Evolutionary conservation across 306 rosid species (phyloP).

Genomic region (Neltuma alba): DNA sequence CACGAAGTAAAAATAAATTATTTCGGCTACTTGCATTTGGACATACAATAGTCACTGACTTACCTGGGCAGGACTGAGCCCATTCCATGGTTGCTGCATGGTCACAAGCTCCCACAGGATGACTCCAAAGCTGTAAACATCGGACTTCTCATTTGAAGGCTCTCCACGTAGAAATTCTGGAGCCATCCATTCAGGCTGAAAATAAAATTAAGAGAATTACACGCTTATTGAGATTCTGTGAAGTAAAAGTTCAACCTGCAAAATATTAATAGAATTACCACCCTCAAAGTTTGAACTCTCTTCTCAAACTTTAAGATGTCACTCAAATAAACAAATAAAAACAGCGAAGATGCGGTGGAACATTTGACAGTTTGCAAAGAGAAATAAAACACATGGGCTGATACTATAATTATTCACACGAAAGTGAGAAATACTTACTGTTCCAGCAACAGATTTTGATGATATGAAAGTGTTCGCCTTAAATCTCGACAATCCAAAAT

Average conservation of each 20-base stretch:
- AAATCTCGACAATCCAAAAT: conserved; percentile 98
- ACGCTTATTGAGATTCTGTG: conserved; percentile 43
- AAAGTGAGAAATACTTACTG: conserved; percentile 58
- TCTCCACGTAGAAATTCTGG: conserved; percentile 99
- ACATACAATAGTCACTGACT: conserved; percentile 20
- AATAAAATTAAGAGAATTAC: conserved; percentile 58
- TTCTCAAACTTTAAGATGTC: conserved; percentile 28
- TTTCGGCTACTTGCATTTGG: conserved; percentile 23
- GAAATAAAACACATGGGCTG: conserved; percentile 5
- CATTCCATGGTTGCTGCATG: conserved; percentile 95
- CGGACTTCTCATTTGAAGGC: conserved; percentile 96
- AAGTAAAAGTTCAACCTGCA: conserved; percentile 49
- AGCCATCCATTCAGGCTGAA: conserved; percentile 99
- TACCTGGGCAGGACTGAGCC: conserved; percentile 94
- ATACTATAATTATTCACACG: conserved; percentile 1
- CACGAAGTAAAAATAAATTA: conserved; percentile 29
- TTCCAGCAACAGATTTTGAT: conserved; percentile 96
- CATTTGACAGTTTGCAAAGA: conserved; percentile 18
- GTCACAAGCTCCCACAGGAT: conserved; percentile 94
- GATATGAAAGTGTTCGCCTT: conserved; percentile 90
- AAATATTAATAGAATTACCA: conserved; percentile 45
- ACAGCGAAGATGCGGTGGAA: neutral
- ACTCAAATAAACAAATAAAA: neutral
- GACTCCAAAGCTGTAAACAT: conserved; percentile 93
- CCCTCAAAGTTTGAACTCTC: neutral